These are phyloP conservation scores for Barbatosphaeria neglecta DNA, from an alignment of 495 filamentous ascomycete species.

Conservation along the genomic window DNA sequence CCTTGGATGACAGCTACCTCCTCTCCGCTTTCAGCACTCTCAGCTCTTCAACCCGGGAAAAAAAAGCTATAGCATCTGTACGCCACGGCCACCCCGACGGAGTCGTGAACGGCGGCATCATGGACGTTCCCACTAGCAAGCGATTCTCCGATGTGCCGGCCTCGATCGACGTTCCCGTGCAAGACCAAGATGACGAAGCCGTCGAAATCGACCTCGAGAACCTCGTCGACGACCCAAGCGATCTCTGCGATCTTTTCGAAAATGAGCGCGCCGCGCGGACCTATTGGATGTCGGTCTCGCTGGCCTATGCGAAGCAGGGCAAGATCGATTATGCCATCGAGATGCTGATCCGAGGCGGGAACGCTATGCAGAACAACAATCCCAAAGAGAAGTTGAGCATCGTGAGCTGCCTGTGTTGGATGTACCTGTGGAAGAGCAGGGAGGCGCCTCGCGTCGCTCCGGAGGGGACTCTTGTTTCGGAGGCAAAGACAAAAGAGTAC, in stretches of 20 bases:
- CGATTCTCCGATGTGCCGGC: conserved; percentile 82
- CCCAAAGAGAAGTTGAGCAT: conserved; percentile 79
- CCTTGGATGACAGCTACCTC: too few relatives aligned
- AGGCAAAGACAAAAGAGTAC: conserved; percentile 79
- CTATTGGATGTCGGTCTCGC: conserved; percentile 90
- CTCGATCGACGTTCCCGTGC: conserved; percentile 83
- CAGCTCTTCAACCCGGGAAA: background rate
- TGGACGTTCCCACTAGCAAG: conserved; percentile 20
- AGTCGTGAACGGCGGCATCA: conserved; percentile 8
- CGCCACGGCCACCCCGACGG: conserved; percentile 20
- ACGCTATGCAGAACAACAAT: conserved; percentile 56
- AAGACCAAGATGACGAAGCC: conserved; percentile 64
- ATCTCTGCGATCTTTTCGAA: conserved; percentile 86
- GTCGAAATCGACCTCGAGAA: conserved; percentile 89
- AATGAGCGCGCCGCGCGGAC: conserved; percentile 77
- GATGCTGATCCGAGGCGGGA: conserved; percentile 73
- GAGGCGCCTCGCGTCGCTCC: conserved; percentile 70
- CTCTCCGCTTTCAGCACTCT: background rate
- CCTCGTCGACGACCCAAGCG: conserved; percentile 87
- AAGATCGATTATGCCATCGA: conserved; percentile 91
- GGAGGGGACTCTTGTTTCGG: conserved; percentile 47
- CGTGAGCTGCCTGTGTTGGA: conserved; percentile 76
- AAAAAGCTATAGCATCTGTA: conserved; percentile 15
- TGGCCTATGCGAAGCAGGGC: conserved; percentile 93
- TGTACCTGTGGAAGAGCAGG: conserved; percentile 83